Percentiles rank a stretch among this genome's conserved stretches.
Evolutionary conservation across 2,329 filamentous ascomycete species (phyloP).

Genomic region (Alternaria atra): DNA sequence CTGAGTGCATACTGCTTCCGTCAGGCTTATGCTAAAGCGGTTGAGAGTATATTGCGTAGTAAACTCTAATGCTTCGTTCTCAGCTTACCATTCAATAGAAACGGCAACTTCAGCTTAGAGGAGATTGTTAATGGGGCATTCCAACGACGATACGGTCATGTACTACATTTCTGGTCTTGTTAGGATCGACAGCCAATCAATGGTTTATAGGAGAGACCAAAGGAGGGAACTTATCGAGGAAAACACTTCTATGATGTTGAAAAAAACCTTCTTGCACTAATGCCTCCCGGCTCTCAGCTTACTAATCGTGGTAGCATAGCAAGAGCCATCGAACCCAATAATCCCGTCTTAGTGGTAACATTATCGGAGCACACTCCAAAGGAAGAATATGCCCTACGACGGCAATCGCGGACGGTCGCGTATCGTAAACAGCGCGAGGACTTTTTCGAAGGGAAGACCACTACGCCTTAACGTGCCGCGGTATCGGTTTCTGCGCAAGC

Average conservation of each 20-base stretch:
- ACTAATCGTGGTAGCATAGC: not conserved
- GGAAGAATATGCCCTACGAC: conserved; percentile 9
- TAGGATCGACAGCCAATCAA: conserved; percentile 4
- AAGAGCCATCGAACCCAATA: not conserved
- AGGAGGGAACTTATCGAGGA: conserved; percentile 4
- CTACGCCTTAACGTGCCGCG: no score
- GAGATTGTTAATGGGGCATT: conserved; percentile 1
- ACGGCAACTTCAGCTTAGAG: not conserved
- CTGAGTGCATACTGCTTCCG: conserved; percentile 17
- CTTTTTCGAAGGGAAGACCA: conserved; percentile 5
- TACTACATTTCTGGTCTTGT: conserved; percentile 8
- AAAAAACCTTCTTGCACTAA: conserved; percentile 4
- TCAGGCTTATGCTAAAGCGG: conserved; percentile 3
- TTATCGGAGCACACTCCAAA: conserved; percentile 2
- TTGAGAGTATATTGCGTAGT: no score
- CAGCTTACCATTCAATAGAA: not conserved
- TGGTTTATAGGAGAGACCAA: not conserved
- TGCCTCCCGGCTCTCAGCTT: conserved; percentile 8
- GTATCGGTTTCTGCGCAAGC: not conserved
- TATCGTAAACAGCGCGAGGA: conserved; percentile 6
- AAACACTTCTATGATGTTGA: conserved; percentile 10
- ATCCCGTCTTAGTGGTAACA: not conserved
- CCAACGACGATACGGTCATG: not conserved
- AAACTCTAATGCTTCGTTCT: no score
- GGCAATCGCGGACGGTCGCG: conserved; percentile 5